Conservation (phyloP, 768 basidiomycete species). For the Sutorius australiensis region DNA sequence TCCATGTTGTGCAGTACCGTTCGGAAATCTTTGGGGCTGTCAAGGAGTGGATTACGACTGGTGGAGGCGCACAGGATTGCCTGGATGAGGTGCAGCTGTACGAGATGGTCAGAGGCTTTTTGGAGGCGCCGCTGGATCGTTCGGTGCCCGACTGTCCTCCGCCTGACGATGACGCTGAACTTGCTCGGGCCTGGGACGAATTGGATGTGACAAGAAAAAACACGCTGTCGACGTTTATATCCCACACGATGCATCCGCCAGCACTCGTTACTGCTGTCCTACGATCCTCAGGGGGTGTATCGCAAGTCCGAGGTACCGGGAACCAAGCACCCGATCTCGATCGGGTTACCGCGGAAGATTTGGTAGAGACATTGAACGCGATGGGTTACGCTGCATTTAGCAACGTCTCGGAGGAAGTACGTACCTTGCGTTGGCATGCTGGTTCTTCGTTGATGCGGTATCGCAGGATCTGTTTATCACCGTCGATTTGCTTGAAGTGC, state of each 20-base stretch:
- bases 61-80: conserved; percentile 76
- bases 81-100: conserved; percentile 69
- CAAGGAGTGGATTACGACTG: conserved; percentile 67
- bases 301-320: conserved; percentile 27
- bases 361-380: conserved; percentile 75
- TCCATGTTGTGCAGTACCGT: conserved; percentile 49
- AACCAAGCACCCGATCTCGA: conserved; percentile 61
- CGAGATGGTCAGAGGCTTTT: conserved; percentile 54
- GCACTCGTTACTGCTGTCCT: conserved; percentile 27
- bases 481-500: conserved; percentile 76
- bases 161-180: conserved; percentile 38
- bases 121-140: conserved; percentile 54
- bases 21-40: conserved; percentile 62
- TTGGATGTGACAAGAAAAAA: conserved; percentile 42
- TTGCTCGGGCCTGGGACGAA: conserved; percentile 44
- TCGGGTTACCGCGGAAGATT: conserved; percentile 56
- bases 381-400: conserved; percentile 73
- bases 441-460: conserved; percentile 3
- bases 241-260: conserved; percentile 61
- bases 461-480: conserved; percentile 71
- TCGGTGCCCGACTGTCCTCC: conserved; percentile 37
- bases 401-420: conserved; percentile 75
- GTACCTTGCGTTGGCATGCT: conserved; percentile 8
- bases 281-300: conserved; percentile 10
- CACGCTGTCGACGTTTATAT: conserved; percentile 44